These are phyloP conservation scores for Erodium texanum DNA, from an alignment of 441 rosid genomes.

Conservation along the genomic window DNA sequence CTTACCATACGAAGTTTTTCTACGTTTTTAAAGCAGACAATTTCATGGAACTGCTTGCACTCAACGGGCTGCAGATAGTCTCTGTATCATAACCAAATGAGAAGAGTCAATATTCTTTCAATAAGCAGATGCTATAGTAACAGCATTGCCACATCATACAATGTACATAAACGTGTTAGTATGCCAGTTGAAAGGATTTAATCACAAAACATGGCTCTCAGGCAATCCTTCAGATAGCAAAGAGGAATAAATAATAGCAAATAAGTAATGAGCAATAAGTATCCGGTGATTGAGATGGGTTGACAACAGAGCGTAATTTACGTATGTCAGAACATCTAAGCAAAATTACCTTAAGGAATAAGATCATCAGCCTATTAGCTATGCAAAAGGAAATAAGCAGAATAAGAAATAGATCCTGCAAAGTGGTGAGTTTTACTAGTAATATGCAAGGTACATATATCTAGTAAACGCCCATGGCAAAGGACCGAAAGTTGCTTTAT, in stretches of 20 bases:
- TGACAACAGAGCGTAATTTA: neutral
- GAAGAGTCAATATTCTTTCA: slow-evolving; percentile 8
- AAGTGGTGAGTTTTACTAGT: neutral
- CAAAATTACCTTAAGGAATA: neutral
- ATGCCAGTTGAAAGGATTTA: neutral
- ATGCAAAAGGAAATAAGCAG: slow-evolving; percentile 1
- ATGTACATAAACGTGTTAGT: neutral
- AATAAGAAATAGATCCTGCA: neutral
- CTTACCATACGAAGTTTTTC: slow-evolving; percentile 70
- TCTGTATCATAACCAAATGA: slow-evolving; percentile 34
- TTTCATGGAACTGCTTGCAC: slow-evolving; percentile 58
- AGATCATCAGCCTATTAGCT: slow-evolving; percentile 1
- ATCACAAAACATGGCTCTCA: neutral
- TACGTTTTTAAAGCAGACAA: slow-evolving; percentile 68
- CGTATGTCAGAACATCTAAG: neutral
- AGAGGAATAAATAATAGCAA: neutral
- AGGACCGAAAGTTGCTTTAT: neutral
- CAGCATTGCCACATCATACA: slow-evolving; percentile 11
- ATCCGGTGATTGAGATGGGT: neutral
- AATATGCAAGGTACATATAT: too few relatives aligned
- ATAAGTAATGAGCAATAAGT: neutral
- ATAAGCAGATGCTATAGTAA: slow-evolving; percentile 9
- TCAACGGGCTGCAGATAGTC: slow-evolving; percentile 73
- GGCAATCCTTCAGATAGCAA: neutral
- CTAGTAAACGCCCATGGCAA: neutral